Evolutionary conservation across 495 filamentous ascomycete species (phyloP).

Genomic region (Choiromyces venosus): DNA sequence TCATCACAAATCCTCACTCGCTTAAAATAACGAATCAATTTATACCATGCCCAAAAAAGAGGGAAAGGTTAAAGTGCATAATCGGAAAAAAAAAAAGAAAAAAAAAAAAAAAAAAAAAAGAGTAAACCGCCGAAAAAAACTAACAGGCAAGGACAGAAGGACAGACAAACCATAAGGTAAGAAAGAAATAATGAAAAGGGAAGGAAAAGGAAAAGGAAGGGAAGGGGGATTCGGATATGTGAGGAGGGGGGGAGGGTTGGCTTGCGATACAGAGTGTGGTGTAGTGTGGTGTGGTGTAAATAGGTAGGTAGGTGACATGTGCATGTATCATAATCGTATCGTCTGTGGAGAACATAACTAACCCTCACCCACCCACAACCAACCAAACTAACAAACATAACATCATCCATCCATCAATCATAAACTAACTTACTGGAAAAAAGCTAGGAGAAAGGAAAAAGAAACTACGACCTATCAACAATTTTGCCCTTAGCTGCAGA

Average conservation of each 20-base stretch:
- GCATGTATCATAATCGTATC: background rate
- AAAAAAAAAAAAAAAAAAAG: slow-evolving; percentile 8
- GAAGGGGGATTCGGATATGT: too few relatives aligned
- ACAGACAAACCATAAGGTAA: slow-evolving; percentile 37
- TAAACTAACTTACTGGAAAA: too few relatives aligned
- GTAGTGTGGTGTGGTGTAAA: too few relatives aligned
- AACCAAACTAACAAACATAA: background rate
- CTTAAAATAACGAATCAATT: too few relatives aligned
- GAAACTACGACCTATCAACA: background rate
- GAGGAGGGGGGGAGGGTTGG: too few relatives aligned
- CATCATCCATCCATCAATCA: background rate
- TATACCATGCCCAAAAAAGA: too few relatives aligned
- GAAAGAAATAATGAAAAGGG: background rate
- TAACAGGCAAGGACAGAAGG: slow-evolving; percentile 13
- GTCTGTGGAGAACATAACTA: background rate
- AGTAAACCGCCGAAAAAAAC: slow-evolving; percentile 18
- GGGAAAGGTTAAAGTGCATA: too few relatives aligned
- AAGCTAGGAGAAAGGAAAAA: too few relatives aligned
- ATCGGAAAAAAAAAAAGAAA: background rate
- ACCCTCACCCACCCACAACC: too few relatives aligned
- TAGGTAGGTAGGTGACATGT: too few relatives aligned
- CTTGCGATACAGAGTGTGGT: too few relatives aligned
- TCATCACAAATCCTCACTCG: too few relatives aligned
- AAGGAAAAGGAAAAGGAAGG: background rate
- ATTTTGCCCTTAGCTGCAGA: background rate